phyloP scores from a whole-genome alignment of 1,284 basidiomycete genomes.

The Cryptococcus floricola region DNA sequence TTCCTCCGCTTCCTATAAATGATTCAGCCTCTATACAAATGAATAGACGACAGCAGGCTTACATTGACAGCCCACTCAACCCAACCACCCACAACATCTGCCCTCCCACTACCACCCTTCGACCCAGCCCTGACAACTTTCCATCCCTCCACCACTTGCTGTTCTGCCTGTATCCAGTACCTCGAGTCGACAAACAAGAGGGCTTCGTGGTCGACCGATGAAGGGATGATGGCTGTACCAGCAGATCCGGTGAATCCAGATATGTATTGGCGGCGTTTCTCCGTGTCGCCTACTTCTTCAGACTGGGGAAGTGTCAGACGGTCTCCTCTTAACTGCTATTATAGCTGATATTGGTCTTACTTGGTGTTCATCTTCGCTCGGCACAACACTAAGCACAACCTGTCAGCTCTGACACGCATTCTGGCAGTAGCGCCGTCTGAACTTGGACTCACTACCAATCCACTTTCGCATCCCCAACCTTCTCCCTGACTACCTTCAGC shows the following conservation, averaged over 20 bases:
- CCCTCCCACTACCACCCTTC: slow-evolving; percentile 46
- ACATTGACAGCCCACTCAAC: slow-evolving; percentile 68
- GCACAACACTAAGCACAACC: slow-evolving; percentile 57
- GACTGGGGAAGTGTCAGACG: slow-evolving; percentile 49
- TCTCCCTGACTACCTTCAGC: slow-evolving; percentile 62
- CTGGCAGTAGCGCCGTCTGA: neutral
- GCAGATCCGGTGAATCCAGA: slow-evolving; percentile 85
- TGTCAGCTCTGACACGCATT: neutral
- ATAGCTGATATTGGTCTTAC: slow-evolving; percentile 10
- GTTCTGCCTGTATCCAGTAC: slow-evolving; percentile 80
- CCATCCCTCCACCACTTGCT: slow-evolving; percentile 76
- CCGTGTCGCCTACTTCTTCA: slow-evolving; percentile 75
- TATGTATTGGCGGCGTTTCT: slow-evolving; percentile 78
- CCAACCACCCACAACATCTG: slow-evolving; percentile 61
- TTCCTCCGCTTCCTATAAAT: slow-evolving; percentile 55
- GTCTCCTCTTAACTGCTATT: neutral
- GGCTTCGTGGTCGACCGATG: slow-evolving; percentile 56
- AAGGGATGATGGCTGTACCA: slow-evolving; percentile 73
- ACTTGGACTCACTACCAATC: slow-evolving; percentile 73
- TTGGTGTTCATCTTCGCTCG: slow-evolving; percentile 81
- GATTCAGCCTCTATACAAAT: neutral
- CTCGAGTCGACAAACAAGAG: slow-evolving; percentile 76
- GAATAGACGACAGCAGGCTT: slow-evolving; percentile 2
- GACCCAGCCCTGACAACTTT: slow-evolving; percentile 64
- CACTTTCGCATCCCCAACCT: slow-evolving; percentile 69